A percentile compares a stretch with the other conserved stretches of the same genome.
phyloP scores from a whole-genome alignment of 108 stramenopile species.

The Cylindrotheca closterium region DNA sequence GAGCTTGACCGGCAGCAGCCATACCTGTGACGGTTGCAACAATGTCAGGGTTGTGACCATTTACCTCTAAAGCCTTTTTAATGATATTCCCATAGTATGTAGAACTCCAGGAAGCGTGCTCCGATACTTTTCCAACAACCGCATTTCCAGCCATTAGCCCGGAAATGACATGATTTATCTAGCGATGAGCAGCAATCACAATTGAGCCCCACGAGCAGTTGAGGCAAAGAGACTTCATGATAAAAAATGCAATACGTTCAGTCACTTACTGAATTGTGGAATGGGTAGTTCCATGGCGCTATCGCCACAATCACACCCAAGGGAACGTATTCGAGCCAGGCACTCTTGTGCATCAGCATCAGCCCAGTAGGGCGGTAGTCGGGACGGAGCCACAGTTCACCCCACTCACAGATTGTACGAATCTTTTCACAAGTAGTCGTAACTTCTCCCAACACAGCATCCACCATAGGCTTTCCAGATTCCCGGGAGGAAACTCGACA shows the following conservation, averaged over 20 bases:
- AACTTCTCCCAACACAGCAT: constrained; percentile 96
- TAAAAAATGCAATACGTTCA: constrained; percentile 1
- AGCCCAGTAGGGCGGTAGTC: constrained; percentile 80
- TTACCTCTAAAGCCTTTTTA: constrained; percentile 73
- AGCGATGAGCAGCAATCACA: neutral
- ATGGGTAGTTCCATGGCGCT: constrained; percentile 99
- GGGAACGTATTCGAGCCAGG: constrained; percentile 96
- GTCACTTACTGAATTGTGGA: constrained; percentile 62
- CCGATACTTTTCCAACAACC: constrained; percentile 95
- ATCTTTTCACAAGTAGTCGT: constrained; percentile 96
- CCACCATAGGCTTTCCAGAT: constrained; percentile 90
- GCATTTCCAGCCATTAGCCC: constrained; percentile 97
- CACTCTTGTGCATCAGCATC: constrained; percentile 95
- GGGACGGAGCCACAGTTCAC: constrained; percentile 84
- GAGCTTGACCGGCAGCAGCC: constrained; percentile 91
- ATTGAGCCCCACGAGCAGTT: neutral
- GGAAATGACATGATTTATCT: constrained; percentile 94
- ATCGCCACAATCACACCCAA: constrained; percentile 96
- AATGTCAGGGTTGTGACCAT: constrained; percentile 92
- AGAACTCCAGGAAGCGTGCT: constrained; percentile 92
- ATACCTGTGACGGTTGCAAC: constrained; percentile 91
- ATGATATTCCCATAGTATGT: constrained; percentile 81
- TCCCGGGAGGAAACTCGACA: constrained; percentile 84
- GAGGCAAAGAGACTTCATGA: constrained; percentile 1
- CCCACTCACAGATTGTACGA: constrained; percentile 81